Percentiles rank a stretch among this genome's conserved stretches.
Evolutionary conservation across 2,329 filamentous ascomycete genomes (phyloP).

Genomic region (Zymoseptoria tritici): DNA sequence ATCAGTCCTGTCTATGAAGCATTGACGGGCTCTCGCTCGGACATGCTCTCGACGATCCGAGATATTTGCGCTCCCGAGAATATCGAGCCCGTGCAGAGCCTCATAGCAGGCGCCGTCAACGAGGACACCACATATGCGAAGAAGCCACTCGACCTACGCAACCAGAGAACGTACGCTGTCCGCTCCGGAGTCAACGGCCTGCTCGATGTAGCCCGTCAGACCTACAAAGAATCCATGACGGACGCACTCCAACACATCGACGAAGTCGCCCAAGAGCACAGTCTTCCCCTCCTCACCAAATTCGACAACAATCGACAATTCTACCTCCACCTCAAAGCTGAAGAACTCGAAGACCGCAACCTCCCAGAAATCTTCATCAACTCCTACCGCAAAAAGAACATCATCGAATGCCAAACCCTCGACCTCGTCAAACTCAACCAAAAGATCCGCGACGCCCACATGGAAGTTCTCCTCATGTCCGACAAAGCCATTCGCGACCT

Average conservation of each 20-base stretch:
- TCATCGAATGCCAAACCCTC: constrained; percentile 80
- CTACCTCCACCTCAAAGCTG: constrained; percentile 60
- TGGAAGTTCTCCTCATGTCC: constrained; percentile 73
- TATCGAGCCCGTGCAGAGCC: constrained; percentile 51
- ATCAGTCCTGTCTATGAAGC: constrained; percentile 62
- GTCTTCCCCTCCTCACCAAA: constrained; percentile 58
- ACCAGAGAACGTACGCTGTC: constrained; percentile 85
- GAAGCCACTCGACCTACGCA: constrained; percentile 74
- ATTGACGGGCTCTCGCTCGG: constrained; percentile 55
- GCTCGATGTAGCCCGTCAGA: constrained; percentile 79
- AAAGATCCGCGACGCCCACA: constrained; percentile 69
- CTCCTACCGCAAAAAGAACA: constrained; percentile 60
- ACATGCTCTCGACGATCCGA: constrained; percentile 60
- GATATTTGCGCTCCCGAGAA: constrained; percentile 59
- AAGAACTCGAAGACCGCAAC: constrained; percentile 53
- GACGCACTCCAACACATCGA: constrained; percentile 67
- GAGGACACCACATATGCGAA: constrained; percentile 71
- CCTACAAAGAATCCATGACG: constrained; percentile 79
- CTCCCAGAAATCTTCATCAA: constrained; percentile 73
- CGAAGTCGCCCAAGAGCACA: constrained; percentile 52
- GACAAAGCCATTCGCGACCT: constrained; percentile 68
- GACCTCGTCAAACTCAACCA: constrained; percentile 70
- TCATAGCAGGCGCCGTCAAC: constrained; percentile 68
- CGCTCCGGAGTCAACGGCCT: constrained; percentile 79
- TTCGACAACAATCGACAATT: constrained; percentile 74